Base-by-base conservation (phyloP, 139 green algal genomes). In the Spirogloea muscicola region DNA sequence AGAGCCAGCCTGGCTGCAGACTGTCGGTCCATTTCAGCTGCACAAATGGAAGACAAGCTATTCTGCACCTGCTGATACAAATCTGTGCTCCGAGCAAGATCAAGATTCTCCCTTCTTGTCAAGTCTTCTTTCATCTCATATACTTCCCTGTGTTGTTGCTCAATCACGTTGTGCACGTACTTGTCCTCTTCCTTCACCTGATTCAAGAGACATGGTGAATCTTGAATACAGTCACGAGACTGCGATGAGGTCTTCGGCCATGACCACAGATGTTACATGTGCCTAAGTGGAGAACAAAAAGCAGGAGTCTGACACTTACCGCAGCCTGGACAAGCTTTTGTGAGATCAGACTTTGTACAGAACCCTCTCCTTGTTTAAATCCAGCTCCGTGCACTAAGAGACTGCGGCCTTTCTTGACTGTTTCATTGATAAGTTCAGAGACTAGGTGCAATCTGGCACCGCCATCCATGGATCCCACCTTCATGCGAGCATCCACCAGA, bases 171-270 rank as follows among this genome's bases (percentile, higher is more conserved):
- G n/a, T 43, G 21, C 34, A 74, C 49, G 16, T 68, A 67, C 34
- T 25, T 7, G 16, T 36, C 38, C 49, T 68, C 67, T 16, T 76
- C 67, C 67, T 76, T 76, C 48, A 65, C 16, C 64, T 66, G 64
- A n/a, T n/a, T n/a, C n/a, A n/a, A n/a, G n/a, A n/a, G n/a, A n/a
- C n/a, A n/a, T n/a, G n/a, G n/a, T n/a, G n/a, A n/a, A n/a, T n/a
- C n/a, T n/a, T n/a, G n/a, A n/a, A n/a, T n/a, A n/a, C n/a, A n/a
- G n/a, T n/a, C n/a, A n/a, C n/a, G n/a, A n/a, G n/a, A n/a, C n/a
- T n/a, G n/a, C n/a, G n/a, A n/a, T n/a, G n/a, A n/a, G n/a, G n/a
- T n/a, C n/a, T n/a, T n/a, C n/a, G n/a, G n/a, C n/a, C n/a, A n/a
- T n/a, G n/a, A n/a, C n/a, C n/a, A n/a, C n/a, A n/a, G n/a, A n/a